Evolutionary conservation across 148 eudicot species (phyloP).

Genomic region (Chenopodium quinoa): DNA sequence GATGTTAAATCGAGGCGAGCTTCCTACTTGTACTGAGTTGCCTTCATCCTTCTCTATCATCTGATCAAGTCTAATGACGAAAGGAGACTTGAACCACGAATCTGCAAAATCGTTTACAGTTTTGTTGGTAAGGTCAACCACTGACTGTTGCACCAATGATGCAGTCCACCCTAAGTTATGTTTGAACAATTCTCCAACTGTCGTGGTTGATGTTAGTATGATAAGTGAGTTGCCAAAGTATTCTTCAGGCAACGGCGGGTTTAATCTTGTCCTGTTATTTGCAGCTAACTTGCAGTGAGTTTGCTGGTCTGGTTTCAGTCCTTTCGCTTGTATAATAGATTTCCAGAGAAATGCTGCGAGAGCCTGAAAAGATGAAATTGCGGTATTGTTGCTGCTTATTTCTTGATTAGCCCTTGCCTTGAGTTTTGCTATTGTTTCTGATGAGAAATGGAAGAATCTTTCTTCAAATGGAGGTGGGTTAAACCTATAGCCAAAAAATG

Average conservation of each 20-base stretch:
- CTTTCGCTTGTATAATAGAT: conserved; percentile 51
- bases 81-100: conserved; percentile 10
- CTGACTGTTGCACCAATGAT: conserved; percentile 28
- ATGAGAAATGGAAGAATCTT: conserved; percentile 50
- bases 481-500: not conserved
- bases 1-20: conserved; percentile 65
- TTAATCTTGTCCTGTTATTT: conserved; percentile 48
- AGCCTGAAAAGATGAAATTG: conserved; percentile 62
- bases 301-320: conserved; percentile 25
- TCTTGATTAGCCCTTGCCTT: conserved; percentile 44
- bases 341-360: conserved; percentile 58
- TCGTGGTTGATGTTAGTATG: conserved; percentile 19
- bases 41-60: conserved; percentile 1
- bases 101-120: not conserved
- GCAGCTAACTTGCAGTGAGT: conserved; percentile 55
- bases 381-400: conserved; percentile 20
- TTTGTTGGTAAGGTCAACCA: conserved; percentile 40
- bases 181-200: conserved; percentile 37
- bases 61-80: not conserved
- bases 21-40: conserved; percentile 44
- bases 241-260: conserved; percentile 41
- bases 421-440: conserved; percentile 40
- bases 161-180: conserved; percentile 44
- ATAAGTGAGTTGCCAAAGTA: conserved; percentile 63
- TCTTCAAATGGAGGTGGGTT: conserved; percentile 33